A percentile compares a stretch with the other conserved stretches of the same genome.
These are phyloP conservation scores for Gloeopeniophorella convolvens DNA, from an alignment of 768 basidiomycete genomes.

Conservation along the genomic window DNA sequence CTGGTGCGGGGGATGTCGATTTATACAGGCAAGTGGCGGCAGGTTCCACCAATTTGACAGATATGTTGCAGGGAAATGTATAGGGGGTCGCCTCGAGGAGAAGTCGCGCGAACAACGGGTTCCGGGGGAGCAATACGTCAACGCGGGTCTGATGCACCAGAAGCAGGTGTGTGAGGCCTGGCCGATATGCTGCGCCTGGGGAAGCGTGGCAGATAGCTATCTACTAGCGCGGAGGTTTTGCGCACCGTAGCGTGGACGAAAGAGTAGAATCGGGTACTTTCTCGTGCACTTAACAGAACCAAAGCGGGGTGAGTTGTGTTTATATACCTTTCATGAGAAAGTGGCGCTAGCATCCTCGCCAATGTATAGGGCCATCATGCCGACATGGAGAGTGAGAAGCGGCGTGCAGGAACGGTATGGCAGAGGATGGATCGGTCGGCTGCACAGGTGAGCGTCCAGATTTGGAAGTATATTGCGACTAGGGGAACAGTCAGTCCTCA, in stretches of 20 bases:
- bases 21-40: constrained; percentile 7
- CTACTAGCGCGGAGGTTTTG: constrained; percentile 5
- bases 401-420: not conserved
- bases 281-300: not conserved
- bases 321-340: not conserved
- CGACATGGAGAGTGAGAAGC: not conserved
- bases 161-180: constrained; percentile 8
- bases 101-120: not conserved
- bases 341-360: not conserved
- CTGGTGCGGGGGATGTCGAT: constrained; percentile 7
- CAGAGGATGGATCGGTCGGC: not conserved
- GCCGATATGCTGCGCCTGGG: constrained; percentile 11
- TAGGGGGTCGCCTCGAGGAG: constrained; percentile 21
- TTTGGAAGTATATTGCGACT: not conserved
- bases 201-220: constrained; percentile 2
- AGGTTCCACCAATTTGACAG: not conserved
- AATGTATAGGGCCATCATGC: not conserved
- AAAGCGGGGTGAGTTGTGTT: not conserved
- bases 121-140: constrained; percentile 15
- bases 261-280: not conserved
- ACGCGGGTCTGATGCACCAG: constrained; percentile 8
- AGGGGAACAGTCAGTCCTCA: not conserved
- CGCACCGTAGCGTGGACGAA: constrained; percentile 13
- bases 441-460: not conserved
- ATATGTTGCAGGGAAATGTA: constrained; percentile 5